Percentiles rank a stretch among this genome's conserved stretches.
These are phyloP conservation scores for Climacium dendroides DNA, from an alignment of 225 moss, liverwort and hornwort species.

Conservation along the genomic window DNA sequence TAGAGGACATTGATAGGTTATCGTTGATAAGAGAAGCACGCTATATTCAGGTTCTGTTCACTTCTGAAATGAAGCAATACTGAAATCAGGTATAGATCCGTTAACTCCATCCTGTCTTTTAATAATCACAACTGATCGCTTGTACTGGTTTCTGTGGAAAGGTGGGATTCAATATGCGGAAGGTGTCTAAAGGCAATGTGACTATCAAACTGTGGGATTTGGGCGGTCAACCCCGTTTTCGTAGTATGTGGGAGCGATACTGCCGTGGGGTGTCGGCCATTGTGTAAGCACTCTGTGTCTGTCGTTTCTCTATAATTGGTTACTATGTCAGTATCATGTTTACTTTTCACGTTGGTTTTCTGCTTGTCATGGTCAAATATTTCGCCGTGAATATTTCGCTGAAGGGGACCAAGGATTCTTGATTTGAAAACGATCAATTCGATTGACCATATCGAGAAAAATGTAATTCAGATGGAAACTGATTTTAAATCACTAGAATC, in stretches of 20 bases:
- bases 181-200: conserved; percentile 93
- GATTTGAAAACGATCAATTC: background rate
- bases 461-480: background rate
- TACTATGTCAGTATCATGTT: background rate
- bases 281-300: conserved; percentile 46
- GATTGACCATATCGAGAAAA: background rate
- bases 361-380: background rate
- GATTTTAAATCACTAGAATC: background rate
- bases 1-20: background rate
- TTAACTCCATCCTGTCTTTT: background rate
- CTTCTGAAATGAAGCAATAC: background rate
- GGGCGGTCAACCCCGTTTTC: conserved; percentile 96
- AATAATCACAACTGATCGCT: background rate
- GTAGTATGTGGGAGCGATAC: conserved; percentile 99
- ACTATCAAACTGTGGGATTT: conserved; percentile 98
- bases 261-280: conserved; percentile 94
- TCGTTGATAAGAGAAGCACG: background rate
- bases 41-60: background rate
- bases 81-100: background rate
- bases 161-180: conserved; percentile 99
- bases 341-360: background rate
- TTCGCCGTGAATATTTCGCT: background rate
- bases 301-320: background rate
- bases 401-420: background rate
- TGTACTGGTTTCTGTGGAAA: background rate